Conservation (phyloP, 495 filamentous ascomycete species). For the Aeminium ludgeri region DNA sequence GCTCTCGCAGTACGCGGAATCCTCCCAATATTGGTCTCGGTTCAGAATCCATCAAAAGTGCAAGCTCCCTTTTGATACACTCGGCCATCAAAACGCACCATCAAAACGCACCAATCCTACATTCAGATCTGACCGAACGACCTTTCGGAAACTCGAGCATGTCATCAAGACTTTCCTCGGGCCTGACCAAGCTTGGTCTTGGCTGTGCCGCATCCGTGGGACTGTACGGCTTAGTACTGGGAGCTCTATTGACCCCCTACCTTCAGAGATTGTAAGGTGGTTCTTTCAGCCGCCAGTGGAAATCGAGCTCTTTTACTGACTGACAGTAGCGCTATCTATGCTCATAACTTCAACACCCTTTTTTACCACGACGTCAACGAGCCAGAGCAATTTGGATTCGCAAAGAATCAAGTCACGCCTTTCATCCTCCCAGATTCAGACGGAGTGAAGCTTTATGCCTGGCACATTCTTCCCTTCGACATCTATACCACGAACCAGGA, state of each 20-base stretch:
- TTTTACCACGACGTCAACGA: constrained; percentile 51
- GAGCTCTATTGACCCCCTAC: constrained; percentile 26
- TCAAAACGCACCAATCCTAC: too few relatives aligned
- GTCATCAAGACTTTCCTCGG: not conserved
- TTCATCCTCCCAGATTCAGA: constrained; percentile 24
- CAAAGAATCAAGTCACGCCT: constrained; percentile 32
- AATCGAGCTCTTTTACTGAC: not conserved
- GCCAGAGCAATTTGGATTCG: constrained; percentile 66
- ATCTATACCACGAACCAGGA: constrained; percentile 23
- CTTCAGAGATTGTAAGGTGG: constrained; percentile 39
- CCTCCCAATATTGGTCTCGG: too few relatives aligned
- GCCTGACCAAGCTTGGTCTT: not conserved
- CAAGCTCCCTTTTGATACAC: too few relatives aligned
- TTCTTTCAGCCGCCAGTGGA: not conserved
- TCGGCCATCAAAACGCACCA: too few relatives aligned
- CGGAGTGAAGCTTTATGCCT: constrained; percentile 24
- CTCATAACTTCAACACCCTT: constrained; percentile 50
- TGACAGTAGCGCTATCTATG: constrained; percentile 50
- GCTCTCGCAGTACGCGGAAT: too few relatives aligned
- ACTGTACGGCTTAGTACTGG: constrained; percentile 10
- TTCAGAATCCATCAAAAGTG: too few relatives aligned
- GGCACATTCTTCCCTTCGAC: constrained; percentile 26
- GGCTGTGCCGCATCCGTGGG: constrained; percentile 2
- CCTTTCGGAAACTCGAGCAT: too few relatives aligned
- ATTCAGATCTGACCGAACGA: too few relatives aligned